phyloP scores from a whole-genome alignment of 306 rosid genomes.

The Pterocarpus macrocarpus region DNA sequence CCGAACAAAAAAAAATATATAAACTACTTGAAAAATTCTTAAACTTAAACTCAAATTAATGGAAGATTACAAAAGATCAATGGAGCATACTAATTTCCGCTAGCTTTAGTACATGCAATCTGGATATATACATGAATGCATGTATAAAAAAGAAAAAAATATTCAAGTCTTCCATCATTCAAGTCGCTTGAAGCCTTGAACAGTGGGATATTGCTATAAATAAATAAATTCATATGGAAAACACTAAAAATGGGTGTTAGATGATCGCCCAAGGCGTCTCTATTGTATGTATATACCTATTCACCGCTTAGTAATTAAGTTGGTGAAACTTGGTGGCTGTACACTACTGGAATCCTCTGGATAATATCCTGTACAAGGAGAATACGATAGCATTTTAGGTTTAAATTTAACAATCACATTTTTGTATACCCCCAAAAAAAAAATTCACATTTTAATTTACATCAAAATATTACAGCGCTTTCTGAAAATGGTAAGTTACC shows the following conservation, averaged over 20 bases:
- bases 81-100: too few relatives aligned
- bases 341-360: neutral
- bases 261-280: neutral
- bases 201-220: neutral
- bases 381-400: neutral
- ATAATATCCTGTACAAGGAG: slow-evolving; percentile 12
- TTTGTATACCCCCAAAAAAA: neutral
- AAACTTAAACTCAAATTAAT: too few relatives aligned
- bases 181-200: neutral
- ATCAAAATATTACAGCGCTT: neutral
- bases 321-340: slow-evolving; percentile 1
- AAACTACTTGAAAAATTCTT: too few relatives aligned
- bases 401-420: neutral
- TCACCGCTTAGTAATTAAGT: neutral
- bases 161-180: neutral
- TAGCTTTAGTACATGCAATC: too few relatives aligned
- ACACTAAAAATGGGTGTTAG: neutral
- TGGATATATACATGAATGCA: neutral
- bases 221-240: neutral
- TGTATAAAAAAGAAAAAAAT: too few relatives aligned
- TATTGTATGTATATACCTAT: neutral
- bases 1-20: too few relatives aligned
- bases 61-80: too few relatives aligned
- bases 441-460: neutral
- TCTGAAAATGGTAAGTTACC: slow-evolving; percentile 31